Evolutionary conservation across 768 basidiomycete genomes (phyloP).

Genomic region (Tulasnella sp.): DNA sequence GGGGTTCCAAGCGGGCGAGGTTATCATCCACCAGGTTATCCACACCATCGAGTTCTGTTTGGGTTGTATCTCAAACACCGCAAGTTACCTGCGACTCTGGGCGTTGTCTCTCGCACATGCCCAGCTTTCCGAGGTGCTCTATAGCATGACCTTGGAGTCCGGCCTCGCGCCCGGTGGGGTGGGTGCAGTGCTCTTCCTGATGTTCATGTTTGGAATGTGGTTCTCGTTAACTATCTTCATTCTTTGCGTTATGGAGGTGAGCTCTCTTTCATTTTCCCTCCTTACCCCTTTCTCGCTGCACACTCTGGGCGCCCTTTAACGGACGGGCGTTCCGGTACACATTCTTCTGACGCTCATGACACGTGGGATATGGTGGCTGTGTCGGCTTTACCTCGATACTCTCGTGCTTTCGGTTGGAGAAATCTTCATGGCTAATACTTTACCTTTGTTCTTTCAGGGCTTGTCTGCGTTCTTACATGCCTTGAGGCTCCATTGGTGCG

Average conservation of each 20-base stretch:
- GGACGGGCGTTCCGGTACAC: background rate
- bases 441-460: constrained; percentile 46
- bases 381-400: constrained; percentile 3
- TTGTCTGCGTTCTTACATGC: constrained; percentile 94
- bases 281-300: background rate
- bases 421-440: background rate
- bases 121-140: constrained; percentile 89
- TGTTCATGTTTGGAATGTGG: constrained; percentile 73
- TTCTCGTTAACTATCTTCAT: constrained; percentile 63
- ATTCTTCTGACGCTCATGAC: background rate
- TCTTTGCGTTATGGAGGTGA: constrained; percentile 91
- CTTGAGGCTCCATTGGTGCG: constrained; percentile 80
- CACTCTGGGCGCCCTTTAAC: background rate
- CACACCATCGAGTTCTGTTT: constrained; percentile 99
- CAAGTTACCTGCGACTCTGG: constrained; percentile 89
- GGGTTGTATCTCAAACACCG: constrained; percentile 96
- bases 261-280: constrained; percentile 24
- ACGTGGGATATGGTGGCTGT: background rate
- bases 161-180: constrained; percentile 33
- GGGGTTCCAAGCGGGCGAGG: constrained; percentile 87
- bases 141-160: constrained; percentile 66
- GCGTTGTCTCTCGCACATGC: constrained; percentile 96
- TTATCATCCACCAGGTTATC: constrained; percentile 94
- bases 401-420: constrained; percentile 5
- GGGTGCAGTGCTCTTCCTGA: constrained; percentile 42